Evolutionary conservation across 371 early-diverging fungal genomes (phyloP).

Genomic region (Umbelopsis sp.): DNA sequence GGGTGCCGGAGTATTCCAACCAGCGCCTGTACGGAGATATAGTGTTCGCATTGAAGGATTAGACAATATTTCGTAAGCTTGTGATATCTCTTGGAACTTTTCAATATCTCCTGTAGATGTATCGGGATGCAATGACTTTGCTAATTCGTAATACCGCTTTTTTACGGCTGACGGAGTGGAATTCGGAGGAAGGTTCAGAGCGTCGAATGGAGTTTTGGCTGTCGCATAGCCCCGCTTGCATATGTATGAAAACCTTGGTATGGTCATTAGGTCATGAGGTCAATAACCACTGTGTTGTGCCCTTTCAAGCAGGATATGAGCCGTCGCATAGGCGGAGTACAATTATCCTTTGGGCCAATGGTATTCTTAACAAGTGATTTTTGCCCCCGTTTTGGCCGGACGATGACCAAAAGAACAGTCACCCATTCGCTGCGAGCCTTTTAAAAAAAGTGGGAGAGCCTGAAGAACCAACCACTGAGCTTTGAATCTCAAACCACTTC

Average conservation of each 20-base stretch:
- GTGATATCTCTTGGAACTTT: conserved; percentile 37
- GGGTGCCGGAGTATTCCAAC: conserved; percentile 34
- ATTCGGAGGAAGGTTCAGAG: conserved; percentile 29
- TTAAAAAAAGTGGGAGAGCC: background rate
- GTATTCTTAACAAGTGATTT: background rate
- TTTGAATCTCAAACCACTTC: background rate
- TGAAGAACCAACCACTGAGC: background rate
- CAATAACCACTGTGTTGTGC: no score
- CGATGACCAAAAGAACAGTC: background rate
- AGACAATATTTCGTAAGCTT: conserved; percentile 43
- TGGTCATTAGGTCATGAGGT: background rate
- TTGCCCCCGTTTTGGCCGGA: background rate
- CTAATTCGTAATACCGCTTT: conserved; percentile 42
- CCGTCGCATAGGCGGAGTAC: no score
- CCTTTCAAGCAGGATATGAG: no score
- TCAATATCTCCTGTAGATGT: conserved; percentile 34
- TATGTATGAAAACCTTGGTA: background rate
- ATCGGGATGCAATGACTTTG: conserved; percentile 49
- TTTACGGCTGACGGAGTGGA: conserved; percentile 39
- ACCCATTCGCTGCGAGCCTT: background rate
- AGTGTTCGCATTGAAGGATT: conserved; percentile 28
- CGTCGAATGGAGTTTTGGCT: conserved; percentile 34
- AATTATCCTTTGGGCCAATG: no score
- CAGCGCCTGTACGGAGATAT: conserved; percentile 35
- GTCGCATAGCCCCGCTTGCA: conserved; percentile 23